phyloP scores from a whole-genome alignment of 2,329 filamentous ascomycete genomes.

The Neopestalotiopsis rosae region DNA sequence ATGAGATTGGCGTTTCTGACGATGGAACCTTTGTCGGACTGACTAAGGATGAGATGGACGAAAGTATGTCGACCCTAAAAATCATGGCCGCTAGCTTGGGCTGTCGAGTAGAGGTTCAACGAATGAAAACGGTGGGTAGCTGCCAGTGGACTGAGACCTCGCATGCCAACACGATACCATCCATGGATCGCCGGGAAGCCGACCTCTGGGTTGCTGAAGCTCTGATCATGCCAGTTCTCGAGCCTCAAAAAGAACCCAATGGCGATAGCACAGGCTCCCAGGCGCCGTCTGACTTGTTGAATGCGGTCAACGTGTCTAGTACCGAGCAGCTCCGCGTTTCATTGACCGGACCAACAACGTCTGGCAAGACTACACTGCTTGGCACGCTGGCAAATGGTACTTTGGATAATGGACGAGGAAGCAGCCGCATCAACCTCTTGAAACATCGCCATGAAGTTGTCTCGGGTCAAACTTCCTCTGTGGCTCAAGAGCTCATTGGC shows the following conservation, averaged over 20 bases:
- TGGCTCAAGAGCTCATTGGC: conserved; percentile 91
- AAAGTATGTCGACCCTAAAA: conserved; percentile 83
- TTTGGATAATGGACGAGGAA: conserved; percentile 90
- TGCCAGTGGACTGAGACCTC: conserved; percentile 72
- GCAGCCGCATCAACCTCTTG: conserved; percentile 84
- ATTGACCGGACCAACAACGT: conserved; percentile 85
- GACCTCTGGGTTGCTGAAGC: conserved; percentile 90
- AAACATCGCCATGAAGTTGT: conserved; percentile 93
- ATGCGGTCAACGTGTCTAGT: conserved; percentile 45
- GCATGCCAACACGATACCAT: conserved; percentile 34
- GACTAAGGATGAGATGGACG: conserved; percentile 87
- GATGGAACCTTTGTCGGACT: conserved; percentile 90
- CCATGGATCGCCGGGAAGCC: conserved; percentile 42
- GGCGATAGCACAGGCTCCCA: conserved; percentile 24
- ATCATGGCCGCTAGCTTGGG: conserved; percentile 94
- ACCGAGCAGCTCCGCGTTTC: conserved; percentile 85
- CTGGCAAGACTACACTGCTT: conserved; percentile 89
- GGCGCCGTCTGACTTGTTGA: not conserved
- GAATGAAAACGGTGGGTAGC: conserved; percentile 82
- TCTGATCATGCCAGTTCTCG: conserved; percentile 77
- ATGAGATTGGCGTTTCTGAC: conserved; percentile 95
- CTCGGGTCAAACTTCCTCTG: conserved; percentile 91
- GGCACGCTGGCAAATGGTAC: conserved; percentile 88
- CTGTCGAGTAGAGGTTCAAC: conserved; percentile 80
- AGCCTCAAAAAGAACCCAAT: conserved; percentile 36